phyloP scores from a whole-genome alignment of 768 basidiomycete genomes.

The Tylopilus cervinicoccineus region DNA sequence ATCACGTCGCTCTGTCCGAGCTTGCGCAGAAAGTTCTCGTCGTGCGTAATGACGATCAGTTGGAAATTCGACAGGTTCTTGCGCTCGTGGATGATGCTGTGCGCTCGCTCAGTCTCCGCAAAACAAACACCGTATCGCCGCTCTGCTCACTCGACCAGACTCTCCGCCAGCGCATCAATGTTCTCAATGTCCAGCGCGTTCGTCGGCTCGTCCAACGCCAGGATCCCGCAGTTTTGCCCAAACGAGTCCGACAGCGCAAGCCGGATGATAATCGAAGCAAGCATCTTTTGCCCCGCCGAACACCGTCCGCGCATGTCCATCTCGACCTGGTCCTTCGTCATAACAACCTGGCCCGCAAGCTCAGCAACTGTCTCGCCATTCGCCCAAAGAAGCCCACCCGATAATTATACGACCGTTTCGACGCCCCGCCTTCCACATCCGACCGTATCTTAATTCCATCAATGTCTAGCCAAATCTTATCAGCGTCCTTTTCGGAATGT shows the following conservation, averaged over 20 bases:
- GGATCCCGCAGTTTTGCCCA: constrained; percentile 95
- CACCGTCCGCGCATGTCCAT: constrained; percentile 99
- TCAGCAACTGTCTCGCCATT: constrained; percentile 14
- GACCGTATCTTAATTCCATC: constrained; percentile 95
- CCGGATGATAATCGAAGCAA: constrained; percentile 96
- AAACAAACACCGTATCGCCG: not conserved
- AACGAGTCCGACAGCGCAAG: constrained; percentile 97
- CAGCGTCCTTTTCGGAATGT: constrained; percentile 8
- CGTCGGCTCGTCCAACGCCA: constrained; percentile 97
- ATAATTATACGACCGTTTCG: constrained; percentile 95
- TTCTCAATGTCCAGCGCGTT: constrained; percentile 96
- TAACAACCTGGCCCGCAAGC: constrained; percentile 68
- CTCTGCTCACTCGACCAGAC: constrained; percentile 85
- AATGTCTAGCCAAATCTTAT: constrained; percentile 62
- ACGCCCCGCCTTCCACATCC: constrained; percentile 86
- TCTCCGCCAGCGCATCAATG: constrained; percentile 88
- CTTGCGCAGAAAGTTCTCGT: constrained; percentile 90
- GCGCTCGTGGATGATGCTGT: constrained; percentile 93
- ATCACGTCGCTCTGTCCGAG: constrained; percentile 90
- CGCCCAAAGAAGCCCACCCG: constrained; percentile 51
- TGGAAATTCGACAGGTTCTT: constrained; percentile 91
- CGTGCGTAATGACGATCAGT: constrained; percentile 94
- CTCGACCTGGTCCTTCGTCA: constrained; percentile 98
- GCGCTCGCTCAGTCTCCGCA: not conserved
- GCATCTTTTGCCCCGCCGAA: constrained; percentile 97